phyloP scores from a whole-genome alignment of 768 basidiomycete genomes.

The Cystobasidium tubakii region DNA sequence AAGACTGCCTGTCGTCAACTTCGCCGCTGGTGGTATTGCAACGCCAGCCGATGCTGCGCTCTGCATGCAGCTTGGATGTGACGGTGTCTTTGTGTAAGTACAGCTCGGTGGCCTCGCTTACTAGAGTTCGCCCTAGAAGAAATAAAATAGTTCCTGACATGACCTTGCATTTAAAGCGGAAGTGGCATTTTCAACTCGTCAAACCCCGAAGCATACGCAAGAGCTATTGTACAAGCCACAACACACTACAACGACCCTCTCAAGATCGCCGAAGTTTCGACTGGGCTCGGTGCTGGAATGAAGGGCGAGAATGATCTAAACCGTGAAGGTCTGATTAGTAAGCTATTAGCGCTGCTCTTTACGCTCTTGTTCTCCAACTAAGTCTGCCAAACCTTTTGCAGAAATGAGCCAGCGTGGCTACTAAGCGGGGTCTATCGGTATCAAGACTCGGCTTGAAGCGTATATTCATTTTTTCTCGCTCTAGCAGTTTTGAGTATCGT shows the following conservation, averaged over 20 bases:
- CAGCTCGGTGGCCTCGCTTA: too few relatives aligned
- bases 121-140: not conserved
- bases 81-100: constrained; percentile 80
- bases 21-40: constrained; percentile 67
- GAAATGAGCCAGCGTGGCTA: constrained; percentile 35
- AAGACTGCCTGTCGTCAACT: constrained; percentile 89
- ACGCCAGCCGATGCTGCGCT: constrained; percentile 80
- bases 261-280: constrained; percentile 74
- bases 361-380: too few relatives aligned
- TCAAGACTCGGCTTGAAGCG: not conserved
- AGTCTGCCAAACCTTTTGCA: constrained; percentile 16
- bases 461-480: too few relatives aligned
- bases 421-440: not conserved
- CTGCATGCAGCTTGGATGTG: constrained; percentile 97
- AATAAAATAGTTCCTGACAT: too few relatives aligned
- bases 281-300: constrained; percentile 45
- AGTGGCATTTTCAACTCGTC: constrained; percentile 96
- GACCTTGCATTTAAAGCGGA: constrained; percentile 51
- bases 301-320: constrained; percentile 42
- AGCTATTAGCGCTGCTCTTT: not conserved
- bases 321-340: constrained; percentile 26
- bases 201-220: constrained; percentile 86
- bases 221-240: constrained; percentile 93
- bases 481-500: too few relatives aligned
- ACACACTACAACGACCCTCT: constrained; percentile 95